phyloP scores from a whole-genome alignment of 352 stramenopile genomes.

The Globisporangium abappressorium region DNA sequence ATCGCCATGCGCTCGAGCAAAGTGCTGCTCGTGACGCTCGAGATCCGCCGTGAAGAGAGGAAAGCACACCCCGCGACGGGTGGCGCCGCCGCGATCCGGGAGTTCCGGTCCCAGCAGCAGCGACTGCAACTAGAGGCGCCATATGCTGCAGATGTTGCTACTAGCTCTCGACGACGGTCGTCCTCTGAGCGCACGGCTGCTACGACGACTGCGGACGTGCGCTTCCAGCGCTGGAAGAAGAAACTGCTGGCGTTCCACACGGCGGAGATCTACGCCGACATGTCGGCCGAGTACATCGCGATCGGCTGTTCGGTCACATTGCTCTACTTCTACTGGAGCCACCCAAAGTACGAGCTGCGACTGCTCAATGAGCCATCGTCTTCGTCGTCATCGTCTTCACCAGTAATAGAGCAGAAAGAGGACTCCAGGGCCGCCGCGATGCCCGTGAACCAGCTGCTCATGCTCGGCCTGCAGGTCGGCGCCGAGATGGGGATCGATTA shows the following conservation, averaged over 20 bases:
- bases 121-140: background rate
- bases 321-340: conserved; percentile 25
- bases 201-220: background rate
- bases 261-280: conserved; percentile 28
- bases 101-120: background rate
- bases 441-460: conserved; percentile 13
- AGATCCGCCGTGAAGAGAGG: conserved; percentile 10
- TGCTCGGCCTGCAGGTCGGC: conserved; percentile 17
- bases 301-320: conserved; percentile 33
- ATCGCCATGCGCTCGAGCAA: conserved; percentile 26
- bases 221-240: conserved; percentile 15
- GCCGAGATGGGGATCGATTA: conserved; percentile 26
- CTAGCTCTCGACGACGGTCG: background rate
- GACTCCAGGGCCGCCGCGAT: background rate
- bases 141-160: too few species aligned
- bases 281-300: conserved; percentile 44
- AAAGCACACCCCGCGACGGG: background rate
- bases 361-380: background rate
- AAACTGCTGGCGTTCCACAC: conserved; percentile 26
- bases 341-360: conserved; percentile 28
- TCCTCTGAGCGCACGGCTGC: background rate
- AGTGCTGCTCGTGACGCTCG: conserved; percentile 14
- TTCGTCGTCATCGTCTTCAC: background rate
- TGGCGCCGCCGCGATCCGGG: background rate
- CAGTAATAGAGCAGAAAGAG: background rate